phyloP scores from a whole-genome alignment of 2,329 filamentous ascomycete genomes.

The Polytolypa hystricis region DNA sequence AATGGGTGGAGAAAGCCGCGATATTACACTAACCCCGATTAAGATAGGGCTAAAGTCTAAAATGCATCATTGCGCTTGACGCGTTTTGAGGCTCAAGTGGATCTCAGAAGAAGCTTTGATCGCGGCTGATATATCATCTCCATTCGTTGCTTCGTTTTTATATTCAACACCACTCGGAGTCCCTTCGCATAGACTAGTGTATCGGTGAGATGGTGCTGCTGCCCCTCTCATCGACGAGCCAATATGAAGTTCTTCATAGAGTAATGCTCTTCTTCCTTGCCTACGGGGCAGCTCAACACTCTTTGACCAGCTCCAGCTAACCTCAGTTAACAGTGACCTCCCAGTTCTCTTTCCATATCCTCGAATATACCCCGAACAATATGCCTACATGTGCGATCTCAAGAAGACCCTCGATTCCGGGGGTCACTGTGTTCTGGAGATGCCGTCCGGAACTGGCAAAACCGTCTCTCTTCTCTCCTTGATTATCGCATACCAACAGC shows the following conservation, averaged over 20 bases:
- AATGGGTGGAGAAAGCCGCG: background rate
- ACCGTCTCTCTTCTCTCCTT: slow-evolving; percentile 89
- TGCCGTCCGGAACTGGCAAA: slow-evolving; percentile 98
- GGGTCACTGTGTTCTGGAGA: slow-evolving; percentile 93
- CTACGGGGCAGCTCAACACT: background rate
- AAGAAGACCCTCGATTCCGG: slow-evolving; percentile 84
- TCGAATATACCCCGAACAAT: slow-evolving; percentile 62
- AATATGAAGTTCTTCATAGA: slow-evolving; percentile 74
- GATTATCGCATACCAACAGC: slow-evolving; percentile 92
- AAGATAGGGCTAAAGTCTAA: too few species aligned
- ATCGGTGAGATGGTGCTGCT: too few species aligned
- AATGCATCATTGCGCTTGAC: too few species aligned
- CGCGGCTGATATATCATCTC: too few species aligned
- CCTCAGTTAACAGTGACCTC: slow-evolving; percentile 43
- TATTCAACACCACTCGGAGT: too few species aligned
- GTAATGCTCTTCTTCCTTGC: slow-evolving; percentile 31
- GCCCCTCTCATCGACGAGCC: slow-evolving; percentile 11
- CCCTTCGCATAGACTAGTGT: too few species aligned
- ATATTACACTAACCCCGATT: background rate
- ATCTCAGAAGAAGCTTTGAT: too few species aligned
- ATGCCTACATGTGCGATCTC: slow-evolving; percentile 75
- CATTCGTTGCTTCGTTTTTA: too few species aligned
- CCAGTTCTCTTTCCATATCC: slow-evolving; percentile 65
- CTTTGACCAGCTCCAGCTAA: slow-evolving; percentile 11
- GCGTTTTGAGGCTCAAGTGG: too few species aligned